Percentiles rank a stretch among this genome's conserved stretches.
phyloP scores from a whole-genome alignment of 257 asterid genomes.

The Salvia splendens region DNA sequence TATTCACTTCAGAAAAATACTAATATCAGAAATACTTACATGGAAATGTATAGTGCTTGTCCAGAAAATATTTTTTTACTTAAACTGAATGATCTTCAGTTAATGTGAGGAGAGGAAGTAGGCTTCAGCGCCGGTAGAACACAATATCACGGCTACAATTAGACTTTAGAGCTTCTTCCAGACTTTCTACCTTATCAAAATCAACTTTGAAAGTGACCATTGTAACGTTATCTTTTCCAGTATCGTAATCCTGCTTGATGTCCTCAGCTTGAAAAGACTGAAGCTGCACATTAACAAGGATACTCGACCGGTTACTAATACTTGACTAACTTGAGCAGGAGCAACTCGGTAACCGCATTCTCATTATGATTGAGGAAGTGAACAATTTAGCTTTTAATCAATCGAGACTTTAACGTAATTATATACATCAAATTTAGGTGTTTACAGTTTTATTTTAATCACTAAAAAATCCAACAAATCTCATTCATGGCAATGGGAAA shows the following conservation, averaged over 20 bases:
- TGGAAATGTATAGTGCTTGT: constrained; percentile 4
- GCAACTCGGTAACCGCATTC: background rate
- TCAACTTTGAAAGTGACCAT: constrained; percentile 89
- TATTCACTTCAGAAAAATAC: background rate
- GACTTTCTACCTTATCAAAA: constrained; percentile 63
- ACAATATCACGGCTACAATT: constrained; percentile 80
- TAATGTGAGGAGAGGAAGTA: constrained; percentile 10
- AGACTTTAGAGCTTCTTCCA: constrained; percentile 81
- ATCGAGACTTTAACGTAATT: background rate
- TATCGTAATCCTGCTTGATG: constrained; percentile 90
- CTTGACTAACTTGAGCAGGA: background rate
- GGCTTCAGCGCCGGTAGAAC: constrained; percentile 56
- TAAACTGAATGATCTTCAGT: background rate
- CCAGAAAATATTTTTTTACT: background rate
- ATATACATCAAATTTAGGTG: background rate
- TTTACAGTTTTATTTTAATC: constrained; percentile 14
- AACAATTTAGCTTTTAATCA: no score
- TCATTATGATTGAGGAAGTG: background rate
- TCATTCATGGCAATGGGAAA: background rate
- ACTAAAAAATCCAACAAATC: constrained; percentile 3
- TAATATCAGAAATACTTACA: constrained; percentile 15
- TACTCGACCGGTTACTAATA: background rate
- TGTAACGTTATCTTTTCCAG: constrained; percentile 74
- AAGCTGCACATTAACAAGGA: constrained; percentile 54
- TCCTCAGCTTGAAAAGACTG: constrained; percentile 85